Percentiles rank a stretch among this genome's conserved stretches.
These are phyloP conservation scores for Neocucurbitaria cava DNA, from an alignment of 2,329 filamentous ascomycete species.

Conservation along the genomic window DNA sequence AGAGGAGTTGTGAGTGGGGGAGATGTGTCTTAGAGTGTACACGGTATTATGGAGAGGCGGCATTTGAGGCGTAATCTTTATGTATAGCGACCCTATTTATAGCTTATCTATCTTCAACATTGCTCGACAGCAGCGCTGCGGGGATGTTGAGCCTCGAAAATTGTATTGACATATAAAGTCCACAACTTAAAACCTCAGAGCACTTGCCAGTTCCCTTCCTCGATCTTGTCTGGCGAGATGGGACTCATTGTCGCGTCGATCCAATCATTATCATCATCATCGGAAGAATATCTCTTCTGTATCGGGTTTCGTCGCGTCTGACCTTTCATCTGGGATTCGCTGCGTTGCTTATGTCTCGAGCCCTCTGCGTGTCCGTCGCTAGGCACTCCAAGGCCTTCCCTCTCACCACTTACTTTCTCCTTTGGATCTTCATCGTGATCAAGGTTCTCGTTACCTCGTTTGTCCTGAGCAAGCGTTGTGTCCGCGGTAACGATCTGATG, in stretches of 20 bases:
- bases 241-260: slow-evolving; percentile 14
- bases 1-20: background rate
- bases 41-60: background rate
- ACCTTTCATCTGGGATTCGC: background rate
- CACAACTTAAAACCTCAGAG: background rate
- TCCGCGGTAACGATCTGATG: no score
- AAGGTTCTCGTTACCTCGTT: background rate
- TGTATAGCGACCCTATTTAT: no score
- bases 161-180: background rate
- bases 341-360: background rate
- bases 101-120: no score
- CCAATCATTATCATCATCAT: slow-evolving; percentile 15
- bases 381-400: no score
- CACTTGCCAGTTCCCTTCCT: slow-evolving; percentile 16
- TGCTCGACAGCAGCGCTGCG: background rate
- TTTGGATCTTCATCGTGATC: background rate
- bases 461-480: background rate
- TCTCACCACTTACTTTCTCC: no score
- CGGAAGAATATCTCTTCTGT: background rate
- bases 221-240: background rate
- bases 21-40: background rate
- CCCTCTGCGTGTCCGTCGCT: background rate
- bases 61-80: no score
- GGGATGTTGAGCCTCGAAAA: background rate
- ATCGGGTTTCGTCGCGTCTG: background rate